Base-by-base conservation (phyloP, 164 flowering plant species). In the Litsea cubeba region DNA sequence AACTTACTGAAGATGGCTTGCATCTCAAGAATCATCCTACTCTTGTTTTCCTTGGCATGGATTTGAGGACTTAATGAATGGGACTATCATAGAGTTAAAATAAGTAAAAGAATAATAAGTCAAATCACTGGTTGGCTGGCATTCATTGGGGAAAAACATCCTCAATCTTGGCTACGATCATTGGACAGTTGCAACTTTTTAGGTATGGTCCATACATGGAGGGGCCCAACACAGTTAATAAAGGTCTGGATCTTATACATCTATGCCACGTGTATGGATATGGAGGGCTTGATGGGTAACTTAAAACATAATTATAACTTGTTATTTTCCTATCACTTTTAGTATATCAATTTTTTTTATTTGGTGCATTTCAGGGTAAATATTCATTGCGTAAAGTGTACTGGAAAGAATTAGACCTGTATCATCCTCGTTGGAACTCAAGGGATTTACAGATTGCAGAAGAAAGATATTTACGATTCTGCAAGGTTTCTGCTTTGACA, bases 361-460 rank as follows among this genome's bases (percentile, higher is more conserved):
- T 76, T 46, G 63, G 1, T 81, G 46, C 72, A 25, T 81, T 68
- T 23, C 81, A 95, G 99, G 99, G 99, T 5, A 94, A 80, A 85
- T 96, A 94, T 84, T 91, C 97, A 60, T 79, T 96, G 73, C 89
- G 88, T 8, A 76, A 80, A 82, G 50, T 77, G 32, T 90, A 68
- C 77, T 96, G 98, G 98, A 87, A 89, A 79, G 97, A 96, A 73
- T 81, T 96, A 79, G 98, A 96, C 81, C 77, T 96, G 67, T 96
- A 94, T 81, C 94, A 92, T 74, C 97, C 95, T 68, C 97, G 96
- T 49, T 90, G 97, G 98, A 92, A 82, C 80, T 87, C 88, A 35
- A 87, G 91, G 83, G 98, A 96, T 46, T 82, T 91, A 78, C 99
- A 96, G 82, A 79, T 86, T 57, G 97, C 97, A 11, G 98, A 96